Percentiles rank a stretch among this genome's conserved stretches.
These are phyloP conservation scores for Haematococcus lacustris DNA, from an alignment of 139 green algal genomes.

Conservation along the genomic window DNA sequence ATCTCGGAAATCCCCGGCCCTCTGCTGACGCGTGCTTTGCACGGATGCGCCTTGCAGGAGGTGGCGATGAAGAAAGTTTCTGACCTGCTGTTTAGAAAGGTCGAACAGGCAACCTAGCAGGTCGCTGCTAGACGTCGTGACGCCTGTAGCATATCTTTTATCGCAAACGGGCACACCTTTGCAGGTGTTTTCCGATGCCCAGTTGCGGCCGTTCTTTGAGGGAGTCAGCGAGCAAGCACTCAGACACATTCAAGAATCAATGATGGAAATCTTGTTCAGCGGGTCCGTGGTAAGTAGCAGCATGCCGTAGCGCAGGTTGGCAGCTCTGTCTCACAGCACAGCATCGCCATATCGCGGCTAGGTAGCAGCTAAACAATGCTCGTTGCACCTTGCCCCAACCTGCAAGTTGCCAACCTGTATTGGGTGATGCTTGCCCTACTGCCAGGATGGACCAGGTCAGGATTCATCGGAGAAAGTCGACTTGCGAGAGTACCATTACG, in stretches of 20 bases:
- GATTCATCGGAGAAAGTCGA: conserved; percentile 7
- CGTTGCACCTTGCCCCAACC: no score
- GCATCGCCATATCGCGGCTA: no score
- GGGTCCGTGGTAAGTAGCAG: conserved; percentile 3
- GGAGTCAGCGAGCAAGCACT: conserved; percentile 1
- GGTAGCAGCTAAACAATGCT: no score
- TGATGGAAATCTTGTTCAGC: conserved; percentile 16
- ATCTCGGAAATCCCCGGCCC: no score
- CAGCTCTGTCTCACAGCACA: neutral
- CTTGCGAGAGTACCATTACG: conserved; percentile 14
- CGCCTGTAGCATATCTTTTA: neutral
- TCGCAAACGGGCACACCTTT: no score
- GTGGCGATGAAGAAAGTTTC: conserved; percentile 17
- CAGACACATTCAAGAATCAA: conserved; percentile 12
- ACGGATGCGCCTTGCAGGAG: no score
- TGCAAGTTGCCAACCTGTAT: no score
- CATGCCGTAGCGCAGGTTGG: neutral
- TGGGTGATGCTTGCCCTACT: no score
- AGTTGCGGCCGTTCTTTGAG: conserved; percentile 10
- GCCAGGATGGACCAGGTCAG: no score
- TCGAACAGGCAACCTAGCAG: no score
- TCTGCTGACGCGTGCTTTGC: no score
- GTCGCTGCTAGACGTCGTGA: neutral
- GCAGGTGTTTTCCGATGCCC: conserved; percentile 8
- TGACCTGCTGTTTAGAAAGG: conserved; percentile 14